Conservation (phyloP, 768 basidiomycete genomes). For the Pisolithus marmoratus region DNA sequence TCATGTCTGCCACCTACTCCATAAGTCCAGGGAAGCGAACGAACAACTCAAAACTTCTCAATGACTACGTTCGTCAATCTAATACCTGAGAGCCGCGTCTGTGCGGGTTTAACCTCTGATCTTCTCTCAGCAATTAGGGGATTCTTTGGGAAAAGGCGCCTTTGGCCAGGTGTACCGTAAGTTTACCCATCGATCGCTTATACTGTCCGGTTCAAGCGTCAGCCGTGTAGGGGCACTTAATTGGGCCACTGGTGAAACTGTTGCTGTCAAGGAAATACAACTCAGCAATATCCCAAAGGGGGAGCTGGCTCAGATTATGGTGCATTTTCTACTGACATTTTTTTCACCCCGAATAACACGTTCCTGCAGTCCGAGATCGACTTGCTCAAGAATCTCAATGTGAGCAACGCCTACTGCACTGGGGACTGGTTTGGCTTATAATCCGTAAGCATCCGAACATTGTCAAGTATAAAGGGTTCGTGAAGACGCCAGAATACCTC, state of each 20-base stretch:
- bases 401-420: slow-evolving; percentile 31
- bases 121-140: slow-evolving; percentile 78
- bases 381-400: slow-evolving; percentile 93
- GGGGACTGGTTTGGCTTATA: slow-evolving; percentile 9
- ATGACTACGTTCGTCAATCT: slow-evolving; percentile 51
- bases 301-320: slow-evolving; percentile 97
- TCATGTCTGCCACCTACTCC: slow-evolving; percentile 19
- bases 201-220: slow-evolving; percentile 52
- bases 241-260: slow-evolving; percentile 96
- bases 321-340: slow-evolving; percentile 28
- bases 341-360: slow-evolving; percentile 5
- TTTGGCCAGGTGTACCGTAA: slow-evolving; percentile 95
- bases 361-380: slow-evolving; percentile 84
- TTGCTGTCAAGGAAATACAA: slow-evolving; percentile 97
- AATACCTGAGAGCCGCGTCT: not conserved
- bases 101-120: slow-evolving; percentile 6
- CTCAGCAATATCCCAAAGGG: slow-evolving; percentile 89
- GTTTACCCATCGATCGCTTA: slow-evolving; percentile 25
- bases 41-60: slow-evolving; percentile 47
- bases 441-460: slow-evolving; percentile 82
- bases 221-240: slow-evolving; percentile 67
- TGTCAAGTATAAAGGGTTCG: slow-evolving; percentile 98
- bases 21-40: slow-evolving; percentile 23
- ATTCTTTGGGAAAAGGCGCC: slow-evolving; percentile 93
- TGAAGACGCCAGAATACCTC: slow-evolving; percentile 88